Evolutionary conservation across 768 basidiomycete species (phyloP).

Genomic region (Dioszegia crocea): DNA sequence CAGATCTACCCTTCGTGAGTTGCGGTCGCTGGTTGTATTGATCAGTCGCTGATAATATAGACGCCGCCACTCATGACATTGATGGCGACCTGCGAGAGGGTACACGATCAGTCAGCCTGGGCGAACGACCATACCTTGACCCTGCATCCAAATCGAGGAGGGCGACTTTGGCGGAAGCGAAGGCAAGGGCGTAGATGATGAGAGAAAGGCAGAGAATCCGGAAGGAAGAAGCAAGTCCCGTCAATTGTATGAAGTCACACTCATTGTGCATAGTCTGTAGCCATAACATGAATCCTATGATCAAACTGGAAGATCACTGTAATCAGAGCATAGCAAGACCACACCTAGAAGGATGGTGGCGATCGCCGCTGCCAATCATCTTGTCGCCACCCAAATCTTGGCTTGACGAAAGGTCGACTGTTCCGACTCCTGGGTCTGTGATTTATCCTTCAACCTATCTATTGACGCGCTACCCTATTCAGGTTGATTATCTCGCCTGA

Average conservation of each 20-base stretch:
- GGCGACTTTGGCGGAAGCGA: conserved; percentile 16
- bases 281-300: not conserved
- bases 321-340: no score
- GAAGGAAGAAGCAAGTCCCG: no score
- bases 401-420: no score
- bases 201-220: not conserved
- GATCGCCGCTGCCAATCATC: no score
- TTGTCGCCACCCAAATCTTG: not conserved
- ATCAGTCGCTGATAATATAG: no score
- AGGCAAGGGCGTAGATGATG: not conserved
- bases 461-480: no score
- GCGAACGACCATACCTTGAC: conserved; percentile 58
- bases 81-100: conserved; percentile 46
- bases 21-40: no score
- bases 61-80: conserved; percentile 30
- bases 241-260: not conserved
- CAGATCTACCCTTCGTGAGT: conserved; percentile 51
- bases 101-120: conserved; percentile 58
- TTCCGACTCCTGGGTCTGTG: not conserved
- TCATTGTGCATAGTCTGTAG: not conserved
- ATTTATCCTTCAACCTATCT: not conserved
- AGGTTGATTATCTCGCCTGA: no score
- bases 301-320: no score
- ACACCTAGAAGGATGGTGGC: no score
- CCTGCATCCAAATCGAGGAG: conserved; percentile 22